Evolutionary conservation across 495 filamentous ascomycete species (phyloP).

Genomic region (Schizothecium vesticola): DNA sequence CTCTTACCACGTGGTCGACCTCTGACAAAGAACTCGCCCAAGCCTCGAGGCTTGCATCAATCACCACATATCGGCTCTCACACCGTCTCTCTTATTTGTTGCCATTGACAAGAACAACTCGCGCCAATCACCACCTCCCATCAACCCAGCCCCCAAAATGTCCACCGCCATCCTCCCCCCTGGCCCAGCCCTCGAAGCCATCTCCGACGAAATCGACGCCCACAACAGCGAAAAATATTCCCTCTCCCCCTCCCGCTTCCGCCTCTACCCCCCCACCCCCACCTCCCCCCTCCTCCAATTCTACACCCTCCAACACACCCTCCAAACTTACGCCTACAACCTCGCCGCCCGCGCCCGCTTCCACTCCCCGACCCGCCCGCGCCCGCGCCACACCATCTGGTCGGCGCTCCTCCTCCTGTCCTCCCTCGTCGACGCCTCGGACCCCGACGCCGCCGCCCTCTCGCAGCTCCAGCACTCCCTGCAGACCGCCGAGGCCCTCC

Average conservation of each 20-base stretch:
- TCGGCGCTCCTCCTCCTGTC: constrained; percentile 86
- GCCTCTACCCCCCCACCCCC: constrained; percentile 65
- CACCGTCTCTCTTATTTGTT: not conserved
- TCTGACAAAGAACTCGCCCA: not conserved
- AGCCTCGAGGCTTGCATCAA: not conserved
- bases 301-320: constrained; percentile 77
- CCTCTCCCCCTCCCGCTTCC: constrained; percentile 50
- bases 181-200: constrained; percentile 69
- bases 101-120: too few species aligned
- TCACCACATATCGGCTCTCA: too few species aligned
- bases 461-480: constrained; percentile 84
- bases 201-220: constrained; percentile 73
- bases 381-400: constrained; percentile 79
- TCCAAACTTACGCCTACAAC: constrained; percentile 83
- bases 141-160: not conserved
- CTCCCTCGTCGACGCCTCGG: constrained; percentile 79
- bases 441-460: constrained; percentile 79
- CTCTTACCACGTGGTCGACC: not conserved
- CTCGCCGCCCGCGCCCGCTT: constrained; percentile 67
- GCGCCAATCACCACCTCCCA: too few species aligned
- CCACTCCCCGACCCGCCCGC: constrained; percentile 49
- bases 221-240: constrained; percentile 70
- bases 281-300: constrained; percentile 77
- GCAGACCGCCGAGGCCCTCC: constrained; percentile 81
- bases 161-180: not conserved